Evolutionary conservation across 2,329 filamentous ascomycete species (phyloP), one percentile per base, ranked within the genome.

Genomic region (Elsinoe perseae): DNA sequence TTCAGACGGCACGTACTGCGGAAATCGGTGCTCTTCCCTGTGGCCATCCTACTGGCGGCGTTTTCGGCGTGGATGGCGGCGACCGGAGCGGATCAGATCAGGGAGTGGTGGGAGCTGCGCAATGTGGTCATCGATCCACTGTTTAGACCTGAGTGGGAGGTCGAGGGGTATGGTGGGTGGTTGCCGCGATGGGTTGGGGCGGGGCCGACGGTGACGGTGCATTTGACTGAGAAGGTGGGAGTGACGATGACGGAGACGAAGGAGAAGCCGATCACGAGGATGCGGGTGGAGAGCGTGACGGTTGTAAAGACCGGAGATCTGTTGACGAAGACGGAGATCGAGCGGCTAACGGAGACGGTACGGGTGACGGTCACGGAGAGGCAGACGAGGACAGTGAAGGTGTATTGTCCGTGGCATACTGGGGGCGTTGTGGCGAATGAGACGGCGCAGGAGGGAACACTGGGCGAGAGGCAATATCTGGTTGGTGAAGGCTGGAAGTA

Each of bases 1-100:
- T 44, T 44, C 40, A 44, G 40, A 21, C 20, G 40, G 20, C 40
- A 44, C 40, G 40, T 44, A 44, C 40, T 44, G 40, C 40, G 40
- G n/a, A 44, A 44, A n/a, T 12, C 9, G 8, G 23, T 25, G n/a
- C 20, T 44, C 6, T n/a, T 44, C 3, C 20, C 20, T 4, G 7
- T 18, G 40, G n/a, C 18, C 20, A 9, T 27, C 12, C 20, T 44
- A 21, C 20, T 44, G 40, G 20, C 20, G 18, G 20, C 25, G 40
- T 44, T 44, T 10, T 44, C 40, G 40, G 23, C 20, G 8, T 44
- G 40, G 40, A 44, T 44, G 40, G 40, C 40, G 20, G 40, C 18
- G 20, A 27, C 40, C 20, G 40, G 40, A n/a, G 40, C 20, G 8
- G 12, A 25, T 21, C 40, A 44, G 40, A 25, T 44, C 20, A 21